Evolutionary conservation across 352 stramenopile species (phyloP).

Genomic region (Pythium oligandrum): DNA sequence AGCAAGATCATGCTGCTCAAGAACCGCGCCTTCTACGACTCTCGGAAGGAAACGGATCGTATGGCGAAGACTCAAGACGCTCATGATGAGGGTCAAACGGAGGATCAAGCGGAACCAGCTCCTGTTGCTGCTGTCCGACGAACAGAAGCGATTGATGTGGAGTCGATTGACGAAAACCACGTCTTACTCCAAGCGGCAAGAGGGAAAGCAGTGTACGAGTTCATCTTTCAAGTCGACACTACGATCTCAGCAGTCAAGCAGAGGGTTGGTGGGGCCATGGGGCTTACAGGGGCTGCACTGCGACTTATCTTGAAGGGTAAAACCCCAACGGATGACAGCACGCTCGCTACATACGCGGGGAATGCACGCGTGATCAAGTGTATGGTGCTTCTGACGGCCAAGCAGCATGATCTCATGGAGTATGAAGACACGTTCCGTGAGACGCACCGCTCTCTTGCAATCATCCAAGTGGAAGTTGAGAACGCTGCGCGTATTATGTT

Average conservation of each 20-base stretch:
- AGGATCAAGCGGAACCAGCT: background rate
- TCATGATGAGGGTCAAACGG: background rate
- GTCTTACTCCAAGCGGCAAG: conserved; percentile 49
- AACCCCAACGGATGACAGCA: conserved; percentile 33
- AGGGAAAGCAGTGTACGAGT: conserved; percentile 54
- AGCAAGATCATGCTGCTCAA: conserved; percentile 45
- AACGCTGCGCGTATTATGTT: conserved; percentile 39
- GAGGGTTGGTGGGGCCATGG: conserved; percentile 39
- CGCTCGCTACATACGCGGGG: conserved; percentile 14
- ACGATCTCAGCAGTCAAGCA: conserved; percentile 41
- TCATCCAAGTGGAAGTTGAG: conserved; percentile 23
- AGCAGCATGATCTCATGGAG: conserved; percentile 57
- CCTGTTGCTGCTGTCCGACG: background rate
- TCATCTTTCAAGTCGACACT: conserved; percentile 28
- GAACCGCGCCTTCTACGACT: conserved; percentile 26
- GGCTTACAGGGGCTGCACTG: conserved; percentile 31
- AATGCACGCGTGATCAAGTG: conserved; percentile 43
- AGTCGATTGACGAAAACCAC: conserved; percentile 32
- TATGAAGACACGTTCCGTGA: conserved; percentile 57
- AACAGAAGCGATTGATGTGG: conserved; percentile 22
- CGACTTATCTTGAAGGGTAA: conserved; percentile 64
- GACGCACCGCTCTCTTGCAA: conserved; percentile 58
- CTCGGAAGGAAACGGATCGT: no score
- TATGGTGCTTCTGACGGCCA: conserved; percentile 60
- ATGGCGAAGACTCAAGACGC: background rate